Conservation (phyloP, 2,329 filamentous ascomycete genomes). For the Madurella mycetomatis region DNA sequence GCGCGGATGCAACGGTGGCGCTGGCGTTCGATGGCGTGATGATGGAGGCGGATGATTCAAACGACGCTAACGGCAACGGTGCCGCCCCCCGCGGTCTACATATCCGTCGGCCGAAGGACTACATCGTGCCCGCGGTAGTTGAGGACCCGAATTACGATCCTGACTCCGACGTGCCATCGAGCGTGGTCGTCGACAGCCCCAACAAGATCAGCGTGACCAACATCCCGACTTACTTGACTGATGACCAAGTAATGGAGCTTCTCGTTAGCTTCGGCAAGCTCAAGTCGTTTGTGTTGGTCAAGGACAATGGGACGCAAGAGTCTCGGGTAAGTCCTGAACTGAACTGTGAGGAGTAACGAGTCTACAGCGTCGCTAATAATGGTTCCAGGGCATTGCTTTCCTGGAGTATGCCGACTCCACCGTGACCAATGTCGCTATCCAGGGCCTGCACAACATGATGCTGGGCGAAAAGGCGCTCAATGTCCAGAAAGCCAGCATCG, state of each 20-base stretch:
- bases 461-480: conserved; percentile 82
- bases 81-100: conserved; percentile 56
- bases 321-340: conserved; percentile 62
- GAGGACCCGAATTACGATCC: conserved; percentile 71
- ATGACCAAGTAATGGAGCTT: conserved; percentile 88
- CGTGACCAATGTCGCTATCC: conserved; percentile 78
- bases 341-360: background rate
- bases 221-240: conserved; percentile 79
- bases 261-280: conserved; percentile 87
- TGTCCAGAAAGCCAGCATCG: conserved; percentile 85
- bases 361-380: conserved; percentile 28
- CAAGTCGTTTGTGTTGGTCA: conserved; percentile 86
- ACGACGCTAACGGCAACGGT: conserved; percentile 50
- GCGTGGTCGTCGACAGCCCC: conserved; percentile 80
- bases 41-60: conserved; percentile 70
- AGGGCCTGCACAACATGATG: conserved; percentile 89
- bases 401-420: conserved; percentile 83
- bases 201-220: conserved; percentile 95
- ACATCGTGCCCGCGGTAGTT: conserved; percentile 79
- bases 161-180: conserved; percentile 63
- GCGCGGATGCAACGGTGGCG: conserved; percentile 85
- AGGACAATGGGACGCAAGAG: conserved; percentile 79
- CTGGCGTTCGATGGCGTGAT: conserved; percentile 83
- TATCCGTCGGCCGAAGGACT: conserved; percentile 89
- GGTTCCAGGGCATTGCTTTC: conserved; percentile 79